Conservation (phyloP, 2,329 filamentous ascomycete species). For the Colletotrichum sp. region DNA sequence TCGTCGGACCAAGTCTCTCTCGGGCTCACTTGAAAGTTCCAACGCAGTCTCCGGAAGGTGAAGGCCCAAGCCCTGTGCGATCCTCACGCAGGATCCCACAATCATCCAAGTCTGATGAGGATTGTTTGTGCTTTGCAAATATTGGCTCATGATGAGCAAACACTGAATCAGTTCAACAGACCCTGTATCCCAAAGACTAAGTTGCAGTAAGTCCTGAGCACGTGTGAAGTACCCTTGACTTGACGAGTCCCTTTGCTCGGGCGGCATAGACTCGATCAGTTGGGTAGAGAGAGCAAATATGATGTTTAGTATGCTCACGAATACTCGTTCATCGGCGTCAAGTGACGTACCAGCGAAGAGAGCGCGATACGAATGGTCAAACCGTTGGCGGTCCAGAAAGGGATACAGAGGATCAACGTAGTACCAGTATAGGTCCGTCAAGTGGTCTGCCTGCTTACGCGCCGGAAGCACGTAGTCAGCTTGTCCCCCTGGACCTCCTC, state of each 20-base stretch:
- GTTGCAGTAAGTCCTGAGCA: slow-evolving; percentile 45
- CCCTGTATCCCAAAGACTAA: slow-evolving; percentile 45
- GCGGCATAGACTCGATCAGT: slow-evolving; percentile 42
- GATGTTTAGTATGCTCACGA: slow-evolving; percentile 49
- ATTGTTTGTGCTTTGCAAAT: slow-evolving; percentile 52
- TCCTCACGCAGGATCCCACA: slow-evolving; percentile 48
- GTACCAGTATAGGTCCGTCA: slow-evolving; percentile 51
- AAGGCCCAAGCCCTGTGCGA: slow-evolving; percentile 50
- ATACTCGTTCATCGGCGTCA: slow-evolving; percentile 43
- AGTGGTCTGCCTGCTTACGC: slow-evolving; percentile 46
- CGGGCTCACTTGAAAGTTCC: slow-evolving; percentile 6
- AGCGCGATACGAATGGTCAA: slow-evolving; percentile 42
- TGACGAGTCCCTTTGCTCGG: slow-evolving; percentile 42
- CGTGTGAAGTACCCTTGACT: slow-evolving; percentile 46
- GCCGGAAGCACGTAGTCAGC: slow-evolving; percentile 46
- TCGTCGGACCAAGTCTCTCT: slow-evolving; percentile 31
- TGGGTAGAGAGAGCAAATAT: slow-evolving; percentile 52
- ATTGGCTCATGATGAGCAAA: slow-evolving; percentile 51
- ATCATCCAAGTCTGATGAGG: slow-evolving; percentile 56
- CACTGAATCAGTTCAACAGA: slow-evolving; percentile 51
- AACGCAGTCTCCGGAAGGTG: slow-evolving; percentile 44
- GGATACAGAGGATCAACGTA: slow-evolving; percentile 52
- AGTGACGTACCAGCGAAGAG: slow-evolving; percentile 43
- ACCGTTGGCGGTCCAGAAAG: slow-evolving; percentile 41
- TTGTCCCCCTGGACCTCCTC: background rate